Evolutionary conservation across 371 early-diverging fungal genomes (phyloP), one percentile per base, ranked within the genome.

Genomic region (Rhizopus delemar): DNA sequence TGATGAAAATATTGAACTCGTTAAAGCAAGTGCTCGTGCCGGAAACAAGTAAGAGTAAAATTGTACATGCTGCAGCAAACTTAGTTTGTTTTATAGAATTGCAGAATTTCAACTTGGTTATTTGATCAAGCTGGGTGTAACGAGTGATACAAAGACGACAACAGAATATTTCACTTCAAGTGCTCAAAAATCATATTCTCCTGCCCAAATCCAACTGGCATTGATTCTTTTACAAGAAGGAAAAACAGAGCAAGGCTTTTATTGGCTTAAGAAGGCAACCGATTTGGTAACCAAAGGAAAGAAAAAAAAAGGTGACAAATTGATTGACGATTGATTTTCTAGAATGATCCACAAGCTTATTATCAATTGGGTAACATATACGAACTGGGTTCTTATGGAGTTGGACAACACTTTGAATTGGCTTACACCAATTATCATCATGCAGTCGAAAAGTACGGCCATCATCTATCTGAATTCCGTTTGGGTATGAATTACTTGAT

Each of bases 131-230:
- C 33, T 48, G 57, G 70, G 75, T 34, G 65, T 68, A 46, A 68
- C 74, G 4, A 68, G 67, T 35, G 70, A 69, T 38, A 39, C 48
- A 62, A 8, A 53, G 35, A n/a, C 48, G 29, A 71, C 72, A 3
- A 68, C 63, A 46, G 63, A 66, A 13, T 73, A 71, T 48, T 71
- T 68, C 41, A 46, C 53, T 8, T 45, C 38, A 41, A 80, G 80
- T 62, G 75, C 80, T 8, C 57, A 64, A 7, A 77, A 80, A 63
- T 63, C 57, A n/a, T 80, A 67, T 52, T 46, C 72, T 13, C 74
- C 70, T 34, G 69, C 80, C 43, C 74, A 77, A 50, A 63, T 77
- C 43, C 70, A 69, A 28, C 56, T 80, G 0, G 80, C 74, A 8
- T 65, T 71, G 6, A 43, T 62, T 3, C 50, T 75, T 3, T 28